Base-by-base conservation (phyloP, 73 alveolate genomes). In the Blepharisma japonicum region DNA sequence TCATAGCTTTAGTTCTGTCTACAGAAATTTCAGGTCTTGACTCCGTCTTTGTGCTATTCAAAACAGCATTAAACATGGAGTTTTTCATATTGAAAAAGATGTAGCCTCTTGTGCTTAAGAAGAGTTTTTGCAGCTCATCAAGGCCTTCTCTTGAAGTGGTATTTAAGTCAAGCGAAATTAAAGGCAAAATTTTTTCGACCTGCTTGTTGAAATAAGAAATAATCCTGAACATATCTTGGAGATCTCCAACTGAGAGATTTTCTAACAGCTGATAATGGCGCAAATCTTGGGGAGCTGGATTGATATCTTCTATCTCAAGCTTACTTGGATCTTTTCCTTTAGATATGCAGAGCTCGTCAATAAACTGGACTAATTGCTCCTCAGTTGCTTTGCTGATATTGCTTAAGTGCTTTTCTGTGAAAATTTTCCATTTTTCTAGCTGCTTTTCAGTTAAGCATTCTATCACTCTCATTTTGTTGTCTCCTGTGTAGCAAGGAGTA, bases 1-100 rank as follows among this genome's bases (percentile, higher is more conserved):
- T 68, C 66, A 42, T 46, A 55, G 95, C 95, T 48, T 81, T 86
- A 55, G 89, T 83, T 71, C 95, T 84, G 45, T 79, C 83, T 3
- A 78, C 61, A 11, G 56, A 39, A 70, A 70, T n/a, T 9, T 70
- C 80, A 47, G 66, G 66, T 23, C 39, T 9, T 11, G 47, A n/a
- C 25, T 70, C 66, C 20, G 77, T 45, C 32, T 39, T 47, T 18
- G 80, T 70, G 11, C 80, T 45, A 18, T 18, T 38, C 9, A 70
- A 14, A 45, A 70, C 80, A 3, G 68, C 25, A 21, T 47, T 70
- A 6, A 70, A 70, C 32, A 70, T 25, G 32, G 11, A 18, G 66
- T 45, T 45, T 45, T 70, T 70, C 20, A 47, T 18, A 2, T n/a
- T 47, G n/a, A 20, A 9, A 6, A 70, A 70, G 32, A 70, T 45